phyloP scores from a whole-genome alignment of 257 asterid species.

The Marsdenia floribunda region DNA sequence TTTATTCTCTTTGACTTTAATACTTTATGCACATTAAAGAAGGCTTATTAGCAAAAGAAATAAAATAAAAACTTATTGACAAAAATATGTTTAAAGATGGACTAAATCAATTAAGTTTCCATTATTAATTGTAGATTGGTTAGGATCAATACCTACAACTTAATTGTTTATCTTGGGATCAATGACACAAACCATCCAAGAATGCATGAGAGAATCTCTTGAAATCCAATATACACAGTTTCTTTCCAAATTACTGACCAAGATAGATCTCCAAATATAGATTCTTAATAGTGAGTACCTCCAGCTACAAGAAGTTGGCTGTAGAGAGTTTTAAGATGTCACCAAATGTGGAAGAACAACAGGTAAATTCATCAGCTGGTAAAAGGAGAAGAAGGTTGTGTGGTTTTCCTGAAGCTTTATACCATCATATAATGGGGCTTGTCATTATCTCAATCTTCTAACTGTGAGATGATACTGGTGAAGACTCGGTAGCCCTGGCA shows the following conservation, averaged over 20 bases:
- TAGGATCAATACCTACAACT: background rate
- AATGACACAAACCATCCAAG: background rate
- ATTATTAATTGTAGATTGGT: too few species aligned
- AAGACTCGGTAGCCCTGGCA: constrained; percentile 86
- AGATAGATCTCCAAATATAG: background rate
- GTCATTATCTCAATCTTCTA: constrained; percentile 49
- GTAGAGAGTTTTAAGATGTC: background rate
- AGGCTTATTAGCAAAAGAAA: too few species aligned
- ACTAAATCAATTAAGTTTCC: too few species aligned
- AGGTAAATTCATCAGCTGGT: background rate
- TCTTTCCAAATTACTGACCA: background rate
- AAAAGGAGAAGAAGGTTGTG: background rate
- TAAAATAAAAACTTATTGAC: too few species aligned
- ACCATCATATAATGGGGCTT: background rate
- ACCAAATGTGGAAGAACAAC: background rate
- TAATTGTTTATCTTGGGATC: background rate
- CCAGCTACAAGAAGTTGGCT: background rate
- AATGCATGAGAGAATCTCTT: background rate
- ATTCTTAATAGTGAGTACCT: background rate
- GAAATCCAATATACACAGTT: background rate
- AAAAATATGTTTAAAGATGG: too few species aligned
- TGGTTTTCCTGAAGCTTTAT: background rate
- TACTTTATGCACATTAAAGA: too few species aligned
- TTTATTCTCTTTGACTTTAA: too few species aligned
- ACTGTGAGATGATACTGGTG: constrained; percentile 62